phyloP scores from a whole-genome alignment of 2,329 filamentous ascomycete species.

The Bipolaris cookei region DNA sequence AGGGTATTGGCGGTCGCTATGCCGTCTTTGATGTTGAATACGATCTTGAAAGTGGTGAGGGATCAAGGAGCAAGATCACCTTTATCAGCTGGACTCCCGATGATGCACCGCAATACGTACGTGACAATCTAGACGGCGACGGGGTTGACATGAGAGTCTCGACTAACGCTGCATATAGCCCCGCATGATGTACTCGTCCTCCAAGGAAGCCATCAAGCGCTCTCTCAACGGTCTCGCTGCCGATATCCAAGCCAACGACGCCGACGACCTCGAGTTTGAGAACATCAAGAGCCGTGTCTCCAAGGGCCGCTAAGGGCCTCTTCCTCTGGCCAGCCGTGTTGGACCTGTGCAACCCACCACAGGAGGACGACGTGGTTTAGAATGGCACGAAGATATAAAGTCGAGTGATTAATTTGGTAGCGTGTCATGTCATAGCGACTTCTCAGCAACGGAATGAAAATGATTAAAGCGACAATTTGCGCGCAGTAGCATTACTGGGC shows the following conservation, averaged over 20 bases:
- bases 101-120: slow-evolving; percentile 78
- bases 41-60: slow-evolving; percentile 73
- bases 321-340: slow-evolving; percentile 12
- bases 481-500: slow-evolving; percentile 1
- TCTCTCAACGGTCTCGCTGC: slow-evolving; percentile 74
- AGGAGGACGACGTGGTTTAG: slow-evolving; percentile 22
- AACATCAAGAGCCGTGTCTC: slow-evolving; percentile 64
- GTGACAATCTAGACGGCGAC: slow-evolving; percentile 37
- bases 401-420: slow-evolving; percentile 15
- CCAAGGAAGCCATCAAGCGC: slow-evolving; percentile 85
- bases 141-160: background rate
- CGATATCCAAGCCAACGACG: slow-evolving; percentile 84
- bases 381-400: slow-evolving; percentile 29
- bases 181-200: slow-evolving; percentile 90
- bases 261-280: slow-evolving; percentile 80
- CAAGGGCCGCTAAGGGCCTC: slow-evolving; percentile 56
- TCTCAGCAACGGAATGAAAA: slow-evolving; percentile 19
- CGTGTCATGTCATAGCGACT: slow-evolving; percentile 13
- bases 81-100: slow-evolving; percentile 52
- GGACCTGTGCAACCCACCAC: slow-evolving; percentile 29
- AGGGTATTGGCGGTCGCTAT: slow-evolving; percentile 72
- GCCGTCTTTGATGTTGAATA: slow-evolving; percentile 88
- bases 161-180: slow-evolving; percentile 59
- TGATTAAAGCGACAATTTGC: slow-evolving; percentile 16
- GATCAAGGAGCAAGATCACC: slow-evolving; percentile 65